phyloP scores from a whole-genome alignment of 1,284 basidiomycete genomes.

The Vanrija pseudolonga region DNA sequence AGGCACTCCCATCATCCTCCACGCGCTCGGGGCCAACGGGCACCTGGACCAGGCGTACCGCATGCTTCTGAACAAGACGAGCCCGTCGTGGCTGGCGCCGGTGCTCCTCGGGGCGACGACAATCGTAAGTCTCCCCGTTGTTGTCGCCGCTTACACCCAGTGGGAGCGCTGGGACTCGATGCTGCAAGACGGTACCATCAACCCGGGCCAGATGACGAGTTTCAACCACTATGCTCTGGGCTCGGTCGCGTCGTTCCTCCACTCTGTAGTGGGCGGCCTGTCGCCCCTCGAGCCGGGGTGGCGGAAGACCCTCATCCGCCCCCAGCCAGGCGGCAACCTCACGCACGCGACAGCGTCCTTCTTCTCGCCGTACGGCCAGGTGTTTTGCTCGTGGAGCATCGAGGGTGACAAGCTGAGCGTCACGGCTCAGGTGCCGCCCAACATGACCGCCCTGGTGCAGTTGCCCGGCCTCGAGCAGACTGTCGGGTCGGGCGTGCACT shows the following conservation, averaged over 20 bases:
- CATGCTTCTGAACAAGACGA: slow-evolving; percentile 23
- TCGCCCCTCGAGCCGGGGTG: slow-evolving; percentile 14
- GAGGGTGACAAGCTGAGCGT: slow-evolving; percentile 8
- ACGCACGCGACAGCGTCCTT: slow-evolving; percentile 8
- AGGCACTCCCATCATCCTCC: slow-evolving; percentile 24
- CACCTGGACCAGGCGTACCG: slow-evolving; percentile 21
- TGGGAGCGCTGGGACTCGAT: slow-evolving; percentile 29
- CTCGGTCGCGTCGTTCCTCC: slow-evolving; percentile 16
- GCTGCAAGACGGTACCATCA: slow-evolving; percentile 21
- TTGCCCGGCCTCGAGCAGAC: slow-evolving; percentile 7
- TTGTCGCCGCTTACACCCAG: background rate
- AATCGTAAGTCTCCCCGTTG: background rate
- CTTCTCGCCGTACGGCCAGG: slow-evolving; percentile 5
- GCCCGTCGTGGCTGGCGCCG: slow-evolving; percentile 27
- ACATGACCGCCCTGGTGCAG: slow-evolving; percentile 2
- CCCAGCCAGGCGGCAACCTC: slow-evolving; percentile 19
- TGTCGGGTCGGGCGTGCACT: slow-evolving; percentile 9
- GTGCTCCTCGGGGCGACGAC: slow-evolving; percentile 26
- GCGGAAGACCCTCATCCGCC: slow-evolving; percentile 11
- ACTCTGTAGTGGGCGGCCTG: slow-evolving; percentile 18
- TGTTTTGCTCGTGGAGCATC: slow-evolving; percentile 9
- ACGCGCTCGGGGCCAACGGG: slow-evolving; percentile 16
- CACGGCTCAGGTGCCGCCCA: slow-evolving; percentile 12
- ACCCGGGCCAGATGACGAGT: slow-evolving; percentile 24
- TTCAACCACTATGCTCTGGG: slow-evolving; percentile 27